These are phyloP conservation scores for Apiotrichum siamense DNA, from an alignment of 1,284 basidiomycete species.

Conservation along the genomic window DNA sequence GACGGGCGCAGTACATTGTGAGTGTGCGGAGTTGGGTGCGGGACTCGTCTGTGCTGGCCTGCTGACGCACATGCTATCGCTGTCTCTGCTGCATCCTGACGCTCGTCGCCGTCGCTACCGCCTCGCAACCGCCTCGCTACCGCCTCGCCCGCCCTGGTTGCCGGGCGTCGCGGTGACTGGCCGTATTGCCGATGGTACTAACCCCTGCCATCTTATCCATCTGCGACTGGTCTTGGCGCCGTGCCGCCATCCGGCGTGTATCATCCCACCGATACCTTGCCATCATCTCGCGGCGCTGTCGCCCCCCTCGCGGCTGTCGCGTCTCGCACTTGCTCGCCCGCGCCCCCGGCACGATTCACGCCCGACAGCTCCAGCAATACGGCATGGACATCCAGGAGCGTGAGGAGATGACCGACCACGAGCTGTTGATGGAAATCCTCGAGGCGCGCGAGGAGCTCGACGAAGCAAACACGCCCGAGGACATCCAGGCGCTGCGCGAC, in stretches of 20 bases:
- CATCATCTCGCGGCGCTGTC: too few species aligned
- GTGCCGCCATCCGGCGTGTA: too few species aligned
- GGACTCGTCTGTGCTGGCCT: neutral
- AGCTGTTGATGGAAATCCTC: constrained; percentile 71
- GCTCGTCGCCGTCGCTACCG: too few species aligned
- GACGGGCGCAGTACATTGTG: constrained; percentile 46
- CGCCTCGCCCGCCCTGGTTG: too few species aligned
- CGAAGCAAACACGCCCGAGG: constrained; percentile 53
- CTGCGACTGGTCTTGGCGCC: too few species aligned
- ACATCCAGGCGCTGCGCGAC: constrained; percentile 54
- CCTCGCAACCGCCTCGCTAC: too few species aligned
- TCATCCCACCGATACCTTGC: too few species aligned
- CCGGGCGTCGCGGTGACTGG: too few species aligned
- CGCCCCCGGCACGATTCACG: too few species aligned
- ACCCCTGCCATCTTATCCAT: neutral
- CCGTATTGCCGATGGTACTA: neutral
- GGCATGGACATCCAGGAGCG: constrained; percentile 60
- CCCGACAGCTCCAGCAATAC: constrained; percentile 54
- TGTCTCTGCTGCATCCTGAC: too few species aligned
- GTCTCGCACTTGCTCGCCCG: too few species aligned
- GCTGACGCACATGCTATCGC: neutral
- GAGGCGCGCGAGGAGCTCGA: constrained; percentile 75
- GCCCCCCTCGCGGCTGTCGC: too few species aligned
- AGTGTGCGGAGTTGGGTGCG: constrained; percentile 7
- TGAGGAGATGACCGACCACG: constrained; percentile 69